phyloP scores from a whole-genome alignment of 2,329 filamentous ascomycete genomes.

The Calonectria ilicicola region DNA sequence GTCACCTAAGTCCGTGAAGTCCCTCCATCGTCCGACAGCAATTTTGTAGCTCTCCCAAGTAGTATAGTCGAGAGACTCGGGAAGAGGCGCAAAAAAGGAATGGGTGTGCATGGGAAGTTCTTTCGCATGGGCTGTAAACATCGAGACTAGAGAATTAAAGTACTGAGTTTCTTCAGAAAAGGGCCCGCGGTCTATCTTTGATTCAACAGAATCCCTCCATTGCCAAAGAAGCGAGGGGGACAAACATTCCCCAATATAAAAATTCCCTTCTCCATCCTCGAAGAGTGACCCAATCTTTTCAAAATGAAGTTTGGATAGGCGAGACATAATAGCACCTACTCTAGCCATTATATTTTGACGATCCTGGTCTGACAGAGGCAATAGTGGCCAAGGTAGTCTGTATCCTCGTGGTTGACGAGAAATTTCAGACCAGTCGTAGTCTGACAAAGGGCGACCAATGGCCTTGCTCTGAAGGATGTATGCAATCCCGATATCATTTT shows the following conservation, averaged over 20 bases:
- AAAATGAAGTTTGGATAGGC: conserved; percentile 30
- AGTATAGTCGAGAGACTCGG: conserved; percentile 36
- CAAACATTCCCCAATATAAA: conserved; percentile 37
- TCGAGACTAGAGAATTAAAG: conserved; percentile 39
- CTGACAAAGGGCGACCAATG: conserved; percentile 28
- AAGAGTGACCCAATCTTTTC: conserved; percentile 40
- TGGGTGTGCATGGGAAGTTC: conserved; percentile 43
- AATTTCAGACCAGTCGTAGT: conserved; percentile 34
- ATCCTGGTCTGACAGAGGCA: conserved; percentile 30
- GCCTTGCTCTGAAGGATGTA: conserved; percentile 42
- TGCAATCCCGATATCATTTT: conserved; percentile 38
- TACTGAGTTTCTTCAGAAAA: conserved; percentile 41
- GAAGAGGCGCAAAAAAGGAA: conserved; percentile 45
- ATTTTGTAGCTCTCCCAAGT: conserved; percentile 28
- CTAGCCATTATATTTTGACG: conserved; percentile 35
- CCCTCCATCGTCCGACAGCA: conserved; percentile 13
- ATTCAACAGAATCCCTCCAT: conserved; percentile 36
- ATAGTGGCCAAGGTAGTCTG: conserved; percentile 9
- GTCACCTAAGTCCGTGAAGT: conserved; percentile 24
- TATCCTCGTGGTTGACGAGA: conserved; percentile 23
- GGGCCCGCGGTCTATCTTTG: conserved; percentile 39
- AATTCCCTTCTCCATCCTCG: conserved; percentile 24
- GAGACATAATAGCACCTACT: conserved; percentile 31
- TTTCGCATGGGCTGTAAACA: conserved; percentile 35
- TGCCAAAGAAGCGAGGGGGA: conserved; percentile 37